A percentile compares a stretch with the other conserved stretches of the same genome.
These are phyloP conservation scores for Blastocrithidia nonstop DNA, from an alignment of 208 protist genomes.

Conservation along the genomic window DNA sequence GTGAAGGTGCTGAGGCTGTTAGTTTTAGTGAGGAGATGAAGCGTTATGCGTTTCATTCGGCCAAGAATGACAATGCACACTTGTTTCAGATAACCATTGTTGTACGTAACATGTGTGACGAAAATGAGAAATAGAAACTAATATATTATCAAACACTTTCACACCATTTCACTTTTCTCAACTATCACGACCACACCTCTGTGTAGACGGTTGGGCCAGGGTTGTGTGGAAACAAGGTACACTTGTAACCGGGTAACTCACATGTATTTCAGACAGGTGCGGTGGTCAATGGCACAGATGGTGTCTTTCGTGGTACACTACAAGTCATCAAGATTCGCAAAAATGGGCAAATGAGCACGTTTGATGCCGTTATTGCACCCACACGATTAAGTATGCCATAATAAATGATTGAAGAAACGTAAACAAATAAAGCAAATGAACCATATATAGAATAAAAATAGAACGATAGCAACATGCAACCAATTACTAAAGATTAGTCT, in stretches of 20 bases:
- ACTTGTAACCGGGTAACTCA: conserved; percentile 53
- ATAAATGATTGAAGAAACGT: no score
- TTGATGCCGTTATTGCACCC: conserved; percentile 59
- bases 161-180: no score
- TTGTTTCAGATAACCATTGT: neutral
- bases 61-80: no score
- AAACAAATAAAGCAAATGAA: no score
- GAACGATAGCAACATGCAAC: no score
- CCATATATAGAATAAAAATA: no score
- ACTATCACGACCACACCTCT: conserved; percentile 37
- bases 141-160: no score
- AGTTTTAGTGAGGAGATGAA: no score
- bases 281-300: conserved; percentile 23
- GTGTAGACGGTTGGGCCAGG: conserved; percentile 62
- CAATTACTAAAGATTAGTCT: no score
- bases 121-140: conserved; percentile 7
- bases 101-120: neutral
- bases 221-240: conserved; percentile 57
- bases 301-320: conserved; percentile 67
- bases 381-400: conserved; percentile 31
- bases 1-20: no score
- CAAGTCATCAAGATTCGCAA: conserved; percentile 72
- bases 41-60: no score
- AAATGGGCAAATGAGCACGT: conserved; percentile 31
- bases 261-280: conserved; percentile 66